Conservation (phyloP, 176 grass and related monocot genomes). For the Rhipidocladum racemiflorum region DNA sequence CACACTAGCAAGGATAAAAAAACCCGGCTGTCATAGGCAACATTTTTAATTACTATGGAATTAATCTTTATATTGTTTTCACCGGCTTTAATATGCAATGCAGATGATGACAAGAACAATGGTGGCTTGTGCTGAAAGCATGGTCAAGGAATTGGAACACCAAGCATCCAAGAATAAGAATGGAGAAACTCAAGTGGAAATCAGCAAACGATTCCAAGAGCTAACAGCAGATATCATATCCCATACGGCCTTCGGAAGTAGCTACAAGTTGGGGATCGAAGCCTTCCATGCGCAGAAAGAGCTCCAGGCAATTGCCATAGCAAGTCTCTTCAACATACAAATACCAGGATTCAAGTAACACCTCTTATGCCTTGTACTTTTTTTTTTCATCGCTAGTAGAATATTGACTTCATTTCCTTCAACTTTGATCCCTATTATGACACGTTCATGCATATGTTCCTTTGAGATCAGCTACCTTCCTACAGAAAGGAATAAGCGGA, state of each 20-base stretch:
- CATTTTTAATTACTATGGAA: too few species aligned
- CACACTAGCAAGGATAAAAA: too few species aligned
- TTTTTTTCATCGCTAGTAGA: not conserved
- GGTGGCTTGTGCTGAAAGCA: slow-evolving; percentile 14
- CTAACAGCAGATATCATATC: slow-evolving; percentile 49
- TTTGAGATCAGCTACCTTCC: slow-evolving; percentile 38
- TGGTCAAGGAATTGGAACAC: slow-evolving; percentile 35
- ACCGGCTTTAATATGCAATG: not conserved
- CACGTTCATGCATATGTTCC: too few species aligned
- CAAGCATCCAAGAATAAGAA: not conserved
- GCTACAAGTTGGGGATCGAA: slow-evolving; percentile 38
- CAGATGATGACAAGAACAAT: slow-evolving; percentile 47
- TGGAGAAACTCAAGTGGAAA: slow-evolving; percentile 24
- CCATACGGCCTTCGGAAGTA: slow-evolving; percentile 38
- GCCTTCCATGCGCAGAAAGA: slow-evolving; percentile 32
- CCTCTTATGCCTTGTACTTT: not conserved
- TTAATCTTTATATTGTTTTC: not conserved
- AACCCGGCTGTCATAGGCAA: too few species aligned
- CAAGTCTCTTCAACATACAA: slow-evolving; percentile 19
- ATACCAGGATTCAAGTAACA: slow-evolving; percentile 43
- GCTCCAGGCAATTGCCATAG: not conserved
- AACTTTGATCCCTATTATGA: not conserved
- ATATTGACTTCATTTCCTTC: not conserved
- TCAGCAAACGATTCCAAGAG: slow-evolving; percentile 23
- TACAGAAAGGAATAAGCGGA: slow-evolving; percentile 15